Conservation (phyloP, 1,139 yeast genomes). For the Taphrina betulina region DNA sequence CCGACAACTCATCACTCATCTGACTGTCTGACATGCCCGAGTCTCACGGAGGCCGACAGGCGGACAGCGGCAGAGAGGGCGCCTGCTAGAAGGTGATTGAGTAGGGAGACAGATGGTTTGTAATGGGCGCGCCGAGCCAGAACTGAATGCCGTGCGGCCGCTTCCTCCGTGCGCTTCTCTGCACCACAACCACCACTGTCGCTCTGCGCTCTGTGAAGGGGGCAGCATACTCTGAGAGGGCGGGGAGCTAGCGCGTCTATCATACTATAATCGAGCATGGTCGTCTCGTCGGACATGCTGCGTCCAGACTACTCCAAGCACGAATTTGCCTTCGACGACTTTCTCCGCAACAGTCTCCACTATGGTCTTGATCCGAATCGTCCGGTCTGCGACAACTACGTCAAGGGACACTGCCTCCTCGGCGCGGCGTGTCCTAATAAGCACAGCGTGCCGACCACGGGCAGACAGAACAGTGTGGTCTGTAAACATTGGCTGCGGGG, state of each 20-base stretch:
- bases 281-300: neutral
- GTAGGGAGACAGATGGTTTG: too few relatives aligned
- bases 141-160: too few relatives aligned
- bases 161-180: too few relatives aligned
- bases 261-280: too few relatives aligned
- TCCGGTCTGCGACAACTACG: constrained; percentile 79
- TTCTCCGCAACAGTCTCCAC: constrained; percentile 73
- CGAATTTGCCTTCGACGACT: constrained; percentile 75
- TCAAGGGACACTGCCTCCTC: constrained; percentile 76
- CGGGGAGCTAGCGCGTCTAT: too few relatives aligned
- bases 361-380: constrained; percentile 87
- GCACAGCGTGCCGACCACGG: constrained; percentile 68
- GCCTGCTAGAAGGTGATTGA: too few relatives aligned
- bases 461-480: constrained; percentile 63
- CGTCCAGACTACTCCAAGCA: constrained; percentile 38
- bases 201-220: too few relatives aligned
- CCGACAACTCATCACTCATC: constrained; percentile 17
- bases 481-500: constrained; percentile 99
- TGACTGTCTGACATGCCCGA: constrained; percentile 21
- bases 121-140: too few relatives aligned
- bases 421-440: constrained; percentile 84
- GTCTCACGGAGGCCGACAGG: too few relatives aligned
- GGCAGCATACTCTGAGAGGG: too few relatives aligned
- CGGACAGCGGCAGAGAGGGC: too few relatives aligned
- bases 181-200: too few relatives aligned